Evolutionary conservation across 306 rosid genomes (phyloP), one percentile per base, ranked within the genome.

Genomic region (Lathyrus tuberosus): DNA sequence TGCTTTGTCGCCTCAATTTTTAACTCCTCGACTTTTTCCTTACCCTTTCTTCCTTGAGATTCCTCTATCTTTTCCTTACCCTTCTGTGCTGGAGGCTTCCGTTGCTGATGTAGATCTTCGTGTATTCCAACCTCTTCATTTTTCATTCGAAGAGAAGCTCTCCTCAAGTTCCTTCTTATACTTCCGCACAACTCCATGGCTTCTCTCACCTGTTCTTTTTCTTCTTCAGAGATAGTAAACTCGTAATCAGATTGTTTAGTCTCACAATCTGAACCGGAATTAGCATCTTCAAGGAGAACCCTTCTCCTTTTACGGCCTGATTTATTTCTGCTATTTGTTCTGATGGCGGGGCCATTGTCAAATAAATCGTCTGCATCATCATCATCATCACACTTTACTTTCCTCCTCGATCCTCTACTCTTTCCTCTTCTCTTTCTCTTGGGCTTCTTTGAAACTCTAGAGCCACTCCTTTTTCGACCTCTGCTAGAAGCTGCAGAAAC

Each of bases 141-240:
- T 70, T 71, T 77, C 17, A 64, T 67, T 49, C 69, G 76, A 65
- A 69, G 56, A 49, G 84, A 76, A 58, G 94, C 78, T 69, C 82
- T 86, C 80, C 87, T 81, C 77, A 69, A 64, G 79, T 80, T 86
- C 56, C 73, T 76, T 77, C 79, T 75, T 74, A 81, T 71, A 53
- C 12, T 61, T 73, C 75, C 82, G 74, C 86, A 86, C 75, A 89
- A 79, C 83, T 76, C 78, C 81, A 51, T 70, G 35, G 97, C 96
- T 91, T 95, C 99, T 84, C 92, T 83, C 62, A 95, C 84, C 78
- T 91, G 98, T 77, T 91, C 95, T 74, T 96, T 95, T 80, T 95
- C 99, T 81, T 95, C 99, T 84, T 95, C 99, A n/a, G 99, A 95
- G 64, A 95, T 79, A 49, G 95, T 89, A 79, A 78, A 95, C 31